phyloP scores from a whole-genome alignment of 768 basidiomycete species.

The Russula earlei region DNA sequence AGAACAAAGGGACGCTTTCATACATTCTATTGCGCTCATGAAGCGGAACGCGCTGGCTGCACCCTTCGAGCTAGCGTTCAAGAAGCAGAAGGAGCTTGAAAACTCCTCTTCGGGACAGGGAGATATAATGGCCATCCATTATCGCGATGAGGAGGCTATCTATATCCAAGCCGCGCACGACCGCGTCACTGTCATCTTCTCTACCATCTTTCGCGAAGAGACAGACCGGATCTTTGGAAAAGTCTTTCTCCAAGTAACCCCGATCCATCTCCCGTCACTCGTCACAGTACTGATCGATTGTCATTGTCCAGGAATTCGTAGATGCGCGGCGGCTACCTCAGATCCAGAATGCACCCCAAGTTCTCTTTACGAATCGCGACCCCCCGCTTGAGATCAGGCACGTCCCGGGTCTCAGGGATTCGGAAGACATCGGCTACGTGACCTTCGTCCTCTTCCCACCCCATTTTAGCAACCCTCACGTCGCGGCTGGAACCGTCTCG shows the following conservation, averaged over 20 bases:
- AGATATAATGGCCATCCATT: constrained; percentile 87
- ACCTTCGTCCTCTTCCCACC: constrained; percentile 79
- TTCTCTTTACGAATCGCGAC: constrained; percentile 88
- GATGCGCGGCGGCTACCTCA: constrained; percentile 91
- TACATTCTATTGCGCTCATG: constrained; percentile 72
- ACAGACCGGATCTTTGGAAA: constrained; percentile 96
- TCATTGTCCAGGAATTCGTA: constrained; percentile 75
- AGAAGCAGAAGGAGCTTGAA: constrained; percentile 76
- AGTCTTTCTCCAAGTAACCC: constrained; percentile 85
- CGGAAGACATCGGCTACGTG: constrained; percentile 40
- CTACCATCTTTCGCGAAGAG: constrained; percentile 93
- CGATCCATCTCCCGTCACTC: background rate
- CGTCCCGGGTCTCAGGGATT: constrained; percentile 64
- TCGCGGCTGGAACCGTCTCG: constrained; percentile 75
- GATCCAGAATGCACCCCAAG: constrained; percentile 95
- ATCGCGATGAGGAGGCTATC: constrained; percentile 95
- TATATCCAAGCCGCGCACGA: constrained; percentile 89
- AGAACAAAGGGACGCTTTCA: constrained; percentile 75
- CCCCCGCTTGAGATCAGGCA: constrained; percentile 95
- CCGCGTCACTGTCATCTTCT: constrained; percentile 96
- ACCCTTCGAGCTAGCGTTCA: constrained; percentile 86
- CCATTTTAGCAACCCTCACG: constrained; percentile 69
- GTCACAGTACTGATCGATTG: background rate
- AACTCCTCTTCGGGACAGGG: constrained; percentile 55
- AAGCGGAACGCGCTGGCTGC: constrained; percentile 93